Base-by-base conservation (phyloP, 306 rosid genomes). In the Cicer chorassanicum region DNA sequence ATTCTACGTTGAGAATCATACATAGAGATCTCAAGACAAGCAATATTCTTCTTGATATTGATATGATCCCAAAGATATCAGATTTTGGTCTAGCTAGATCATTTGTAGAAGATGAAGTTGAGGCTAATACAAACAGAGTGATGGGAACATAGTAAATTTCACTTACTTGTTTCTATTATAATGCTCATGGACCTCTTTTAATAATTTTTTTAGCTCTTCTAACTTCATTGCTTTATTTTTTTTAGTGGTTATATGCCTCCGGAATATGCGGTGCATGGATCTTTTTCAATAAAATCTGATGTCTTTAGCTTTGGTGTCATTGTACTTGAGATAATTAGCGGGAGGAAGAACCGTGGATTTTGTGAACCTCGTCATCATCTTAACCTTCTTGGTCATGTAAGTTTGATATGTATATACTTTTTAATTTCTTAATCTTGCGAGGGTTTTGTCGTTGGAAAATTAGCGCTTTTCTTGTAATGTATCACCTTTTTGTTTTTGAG, bases 11-110 rank as follows among this genome's bases (percentile, higher is more conserved):
- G 8, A 82, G 85, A 41, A 86, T 86, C n/a, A 81, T 86, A 1
- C 92, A 88, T n/a, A 81, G 86, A 71, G 87, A 88, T 80, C 59
- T 86, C 4, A 86, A 88, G 82, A 66, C 84, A 0, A 84, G 90
- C 68, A 88, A 88, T 34, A 74, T 88, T 45, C 80, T 88, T 41
- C 75, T 88, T 1, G 89, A 88, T 40, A 14, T 43, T 8, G 68
- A 86, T 9, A 65, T 88, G 86, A 86, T 84, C 60, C 80, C 87
- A 21, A 86, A 82, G 75, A 86, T 86, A 67, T 86, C 88, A 3
- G 88, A 88, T 63, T 86, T 86, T 44, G 87, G 90, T 9, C 29
- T 81, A 0, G 90, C 88, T 1, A 42, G 45, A 42, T 42, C 45
- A 42, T 42, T 42, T 42, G 9, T 42, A 6, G 45, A 9, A 42